Evolutionary conservation across 2,329 filamentous ascomycete species (phyloP), one percentile per base, ranked within the genome.

Genomic region (Dactylellina parvicollis): DNA sequence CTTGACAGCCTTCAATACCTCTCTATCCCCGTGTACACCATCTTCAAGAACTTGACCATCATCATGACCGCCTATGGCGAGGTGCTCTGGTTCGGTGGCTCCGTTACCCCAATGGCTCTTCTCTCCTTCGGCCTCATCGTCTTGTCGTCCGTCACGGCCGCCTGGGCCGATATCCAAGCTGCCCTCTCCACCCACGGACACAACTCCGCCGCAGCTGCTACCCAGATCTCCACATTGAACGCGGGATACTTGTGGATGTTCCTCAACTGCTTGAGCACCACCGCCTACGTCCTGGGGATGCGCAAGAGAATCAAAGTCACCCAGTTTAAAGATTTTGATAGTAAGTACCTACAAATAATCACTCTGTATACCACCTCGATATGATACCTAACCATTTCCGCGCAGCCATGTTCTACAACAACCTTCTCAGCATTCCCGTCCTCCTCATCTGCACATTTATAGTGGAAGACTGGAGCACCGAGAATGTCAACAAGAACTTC

Each of bases 321-420:
- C 85, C 97, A 96, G 85, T 98, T 99, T 84, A 97, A 96, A 86
- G 95, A 98, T 81, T 98, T 96, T 85, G 95, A 99, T 82, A 96
- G 94, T 97, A 86, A 83, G 94, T 88, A 28, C 42, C 42, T 46
- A 18, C n/a, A n/a, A n/a, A n/a, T n/a, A 22, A 5, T 14, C 26
- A 22, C 12, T 20, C 16, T 40, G 12, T 9, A 18, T 75, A 49
- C 81, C 84, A 78, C 82, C 79, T 44, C 7, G 42, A 36, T 18
- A 22, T 40, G 7, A 26, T n/a, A 38, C 12, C 30, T 54, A 54
- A 54, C 22, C 24, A 22, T 1, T 10, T n/a, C 18, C 34, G 20
- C 34, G 20, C 64, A 98, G 94, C 93, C 79, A 99, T 98, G 95
- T 98, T 95, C 84, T 99, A 99, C 86, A 99, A 99, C 87, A 98